Conservation (phyloP, 225 moss, liverwort and hornwort species). For the Asterella californica region DNA sequence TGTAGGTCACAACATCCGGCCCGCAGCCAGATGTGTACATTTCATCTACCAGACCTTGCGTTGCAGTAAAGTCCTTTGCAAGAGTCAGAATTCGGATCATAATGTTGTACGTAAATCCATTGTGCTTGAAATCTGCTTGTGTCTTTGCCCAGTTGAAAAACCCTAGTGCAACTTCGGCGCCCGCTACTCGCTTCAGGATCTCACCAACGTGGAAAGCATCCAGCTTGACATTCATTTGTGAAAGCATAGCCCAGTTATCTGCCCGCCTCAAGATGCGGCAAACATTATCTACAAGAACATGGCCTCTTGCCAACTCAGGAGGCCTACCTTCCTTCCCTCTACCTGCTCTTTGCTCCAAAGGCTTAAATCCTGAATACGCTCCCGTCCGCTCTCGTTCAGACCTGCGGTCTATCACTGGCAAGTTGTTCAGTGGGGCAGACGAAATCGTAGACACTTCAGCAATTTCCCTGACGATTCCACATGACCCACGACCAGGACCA, state of each 20-base stretch:
- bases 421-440: neutral
- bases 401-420: neutral
- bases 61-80: slow-evolving; percentile 24
- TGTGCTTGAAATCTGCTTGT: slow-evolving; percentile 29
- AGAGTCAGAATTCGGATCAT: slow-evolving; percentile 31
- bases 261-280: slow-evolving; percentile 23
- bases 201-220: slow-evolving; percentile 35
- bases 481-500: neutral
- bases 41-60: slow-evolving; percentile 25
- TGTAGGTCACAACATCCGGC: slow-evolving; percentile 40
- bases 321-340: slow-evolving; percentile 11
- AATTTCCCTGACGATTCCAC: neutral
- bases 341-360: neutral
- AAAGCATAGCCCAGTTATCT: slow-evolving; percentile 21
- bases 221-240: slow-evolving; percentile 23
- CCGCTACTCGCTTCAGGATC: slow-evolving; percentile 24
- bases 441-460: neutral
- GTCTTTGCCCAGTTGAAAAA: slow-evolving; percentile 30
- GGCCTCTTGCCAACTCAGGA: slow-evolving; percentile 9
- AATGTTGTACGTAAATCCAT: slow-evolving; percentile 33
- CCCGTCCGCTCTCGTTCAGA: neutral
- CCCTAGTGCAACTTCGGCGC: slow-evolving; percentile 6
- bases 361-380: neutral
- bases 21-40: slow-evolving; percentile 25
- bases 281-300: slow-evolving; percentile 25